These are phyloP conservation scores for Pseudohalonectria lignicola DNA, from an alignment of 2,329 filamentous ascomycete species.

Conservation along the genomic window DNA sequence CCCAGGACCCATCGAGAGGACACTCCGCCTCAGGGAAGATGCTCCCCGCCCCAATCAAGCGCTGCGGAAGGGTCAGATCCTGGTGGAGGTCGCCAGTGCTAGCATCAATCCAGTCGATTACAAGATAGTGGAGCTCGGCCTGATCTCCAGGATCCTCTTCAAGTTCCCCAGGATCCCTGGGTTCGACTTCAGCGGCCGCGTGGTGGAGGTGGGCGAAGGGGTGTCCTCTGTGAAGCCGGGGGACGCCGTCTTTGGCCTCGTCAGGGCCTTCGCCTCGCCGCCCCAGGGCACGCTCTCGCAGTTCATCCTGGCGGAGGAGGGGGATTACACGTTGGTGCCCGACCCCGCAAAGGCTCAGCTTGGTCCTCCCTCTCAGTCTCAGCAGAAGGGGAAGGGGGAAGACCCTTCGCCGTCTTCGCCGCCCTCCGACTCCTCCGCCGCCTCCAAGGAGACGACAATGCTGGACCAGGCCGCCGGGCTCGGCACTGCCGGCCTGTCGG, in stretches of 20 bases:
- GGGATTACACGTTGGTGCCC: no score
- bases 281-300: conserved; percentile 13
- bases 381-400: conserved; percentile 30
- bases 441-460: conserved; percentile 45
- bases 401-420: conserved; percentile 37
- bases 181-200: conserved; percentile 35
- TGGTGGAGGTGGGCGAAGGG: conserved; percentile 19
- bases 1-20: background rate
- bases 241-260: conserved; percentile 33
- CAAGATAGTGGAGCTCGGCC: conserved; percentile 43
- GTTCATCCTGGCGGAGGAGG: conserved; percentile 23
- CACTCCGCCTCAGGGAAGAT: background rate
- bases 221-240: conserved; percentile 22
- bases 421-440: conserved; percentile 31
- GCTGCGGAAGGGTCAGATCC: conserved; percentile 1
- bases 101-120: conserved; percentile 54
- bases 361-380: conserved; percentile 24
- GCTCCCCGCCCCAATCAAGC: background rate
- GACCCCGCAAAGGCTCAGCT: conserved; percentile 30
- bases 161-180: conserved; percentile 33
- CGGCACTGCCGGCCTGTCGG: conserved; percentile 13
- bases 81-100: conserved; percentile 29
- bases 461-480: conserved; percentile 22
- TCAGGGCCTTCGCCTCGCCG: conserved; percentile 22
- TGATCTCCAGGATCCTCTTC: conserved; percentile 25